Percentiles rank a stretch among this genome's conserved stretches.
Conservation (phyloP, 441 rosid genomes). For the Macaranga tanarius region DNA sequence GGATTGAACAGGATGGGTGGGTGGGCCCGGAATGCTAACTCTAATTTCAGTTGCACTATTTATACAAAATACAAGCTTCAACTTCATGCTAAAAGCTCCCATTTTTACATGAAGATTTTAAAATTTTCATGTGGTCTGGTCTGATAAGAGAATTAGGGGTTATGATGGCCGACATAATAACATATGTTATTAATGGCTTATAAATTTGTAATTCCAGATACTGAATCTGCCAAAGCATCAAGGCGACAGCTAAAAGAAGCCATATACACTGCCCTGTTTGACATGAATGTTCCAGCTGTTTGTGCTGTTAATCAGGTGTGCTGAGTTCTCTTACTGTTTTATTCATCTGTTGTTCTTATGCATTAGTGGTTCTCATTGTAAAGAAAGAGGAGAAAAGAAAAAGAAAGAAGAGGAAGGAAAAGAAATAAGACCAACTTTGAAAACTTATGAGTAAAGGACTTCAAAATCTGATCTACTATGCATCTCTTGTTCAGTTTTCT, state of each 20-base stretch:
- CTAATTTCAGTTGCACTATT: too few relatives aligned
- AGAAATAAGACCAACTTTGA: too few relatives aligned
- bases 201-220: constrained; percentile 48
- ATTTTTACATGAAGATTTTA: too few relatives aligned
- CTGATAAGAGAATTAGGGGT: background rate
- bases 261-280: constrained; percentile 67
- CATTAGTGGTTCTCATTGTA: background rate
- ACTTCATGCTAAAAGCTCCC: too few relatives aligned
- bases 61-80: too few relatives aligned
- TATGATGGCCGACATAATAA: background rate
- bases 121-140: too few relatives aligned
- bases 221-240: constrained; percentile 86
- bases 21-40: too few relatives aligned
- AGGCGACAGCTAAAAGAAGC: constrained; percentile 86
- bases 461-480: too few relatives aligned
- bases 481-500: too few relatives aligned
- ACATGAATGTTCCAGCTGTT: constrained; percentile 84
- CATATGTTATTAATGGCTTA: constrained; percentile 1
- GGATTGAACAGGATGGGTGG: too few relatives aligned
- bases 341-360: background rate
- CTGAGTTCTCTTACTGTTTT: background rate
- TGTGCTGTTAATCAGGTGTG: constrained; percentile 85
- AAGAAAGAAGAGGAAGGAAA: background rate
- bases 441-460: too few relatives aligned
- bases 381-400: background rate